phyloP scores from a whole-genome alignment of 495 filamentous ascomycete species.

The Penicillium cataractarum region DNA sequence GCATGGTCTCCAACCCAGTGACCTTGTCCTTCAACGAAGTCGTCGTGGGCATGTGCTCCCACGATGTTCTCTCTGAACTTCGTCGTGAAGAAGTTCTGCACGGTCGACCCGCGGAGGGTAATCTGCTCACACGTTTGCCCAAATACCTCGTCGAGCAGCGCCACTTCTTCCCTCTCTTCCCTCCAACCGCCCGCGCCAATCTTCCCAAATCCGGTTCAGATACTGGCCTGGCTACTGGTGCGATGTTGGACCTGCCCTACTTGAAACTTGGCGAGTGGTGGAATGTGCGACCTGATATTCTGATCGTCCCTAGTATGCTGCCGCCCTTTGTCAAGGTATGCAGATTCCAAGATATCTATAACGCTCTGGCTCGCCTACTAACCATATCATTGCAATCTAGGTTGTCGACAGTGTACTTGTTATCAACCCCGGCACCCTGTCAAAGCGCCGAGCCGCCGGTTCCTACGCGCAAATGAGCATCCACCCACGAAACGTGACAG shows the following conservation, averaged over 20 bases:
- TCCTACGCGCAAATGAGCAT: conserved; percentile 80
- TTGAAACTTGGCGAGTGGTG: conserved; percentile 89
- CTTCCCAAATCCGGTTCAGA: conserved; percentile 64
- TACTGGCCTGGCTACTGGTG: conserved; percentile 65
- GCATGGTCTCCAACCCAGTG: conserved; percentile 84
- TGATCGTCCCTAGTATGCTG: conserved; percentile 81
- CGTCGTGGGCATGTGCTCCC: conserved; percentile 75
- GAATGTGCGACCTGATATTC: conserved; percentile 78
- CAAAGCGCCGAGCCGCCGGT: conserved; percentile 76
- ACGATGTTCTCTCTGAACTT: conserved; percentile 82
- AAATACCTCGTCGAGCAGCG: conserved; percentile 82
- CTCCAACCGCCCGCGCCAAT: conserved; percentile 66
- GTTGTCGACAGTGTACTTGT: conserved; percentile 83
- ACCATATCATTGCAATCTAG: conserved; percentile 40
- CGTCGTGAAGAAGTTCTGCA: conserved; percentile 72
- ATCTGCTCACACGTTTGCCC: conserved; percentile 67
- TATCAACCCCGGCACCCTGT: conserved; percentile 86
- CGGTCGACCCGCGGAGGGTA: conserved; percentile 56
- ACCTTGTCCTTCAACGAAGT: conserved; percentile 84
- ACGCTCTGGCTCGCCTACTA: conserved; percentile 4
- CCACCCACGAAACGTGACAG: conserved; percentile 60
- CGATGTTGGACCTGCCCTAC: conserved; percentile 81
- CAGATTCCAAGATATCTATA: neutral
- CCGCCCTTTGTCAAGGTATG: conserved; percentile 85
- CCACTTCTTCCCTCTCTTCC: conserved; percentile 88